These are phyloP conservation scores for Pharus latifolius DNA, from an alignment of 176 grass and related monocot genomes.

Conservation along the genomic window DNA sequence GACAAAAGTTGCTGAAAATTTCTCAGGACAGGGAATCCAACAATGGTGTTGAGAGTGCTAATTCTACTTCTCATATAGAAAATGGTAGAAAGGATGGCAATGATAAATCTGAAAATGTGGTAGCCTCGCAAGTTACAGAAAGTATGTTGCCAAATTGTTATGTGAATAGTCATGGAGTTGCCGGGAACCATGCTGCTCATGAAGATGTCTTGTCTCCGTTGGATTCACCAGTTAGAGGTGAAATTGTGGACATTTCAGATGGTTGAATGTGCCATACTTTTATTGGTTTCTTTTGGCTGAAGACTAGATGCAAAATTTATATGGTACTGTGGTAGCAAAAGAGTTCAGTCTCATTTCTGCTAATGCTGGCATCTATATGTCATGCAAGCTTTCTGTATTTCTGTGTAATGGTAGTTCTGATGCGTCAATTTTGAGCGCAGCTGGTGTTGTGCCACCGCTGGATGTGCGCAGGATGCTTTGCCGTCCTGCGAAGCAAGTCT, in stretches of 20 bases:
- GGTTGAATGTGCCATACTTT: slow-evolving; percentile 3
- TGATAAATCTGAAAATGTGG: neutral
- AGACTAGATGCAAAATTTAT: neutral
- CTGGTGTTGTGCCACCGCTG: neutral
- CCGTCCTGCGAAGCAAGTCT: neutral
- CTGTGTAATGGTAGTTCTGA: too few species aligned
- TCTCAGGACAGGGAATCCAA: slow-evolving; percentile 2
- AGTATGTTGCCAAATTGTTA: neutral
- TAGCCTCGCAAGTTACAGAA: neutral
- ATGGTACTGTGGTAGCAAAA: neutral
- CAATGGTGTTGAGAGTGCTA: neutral
- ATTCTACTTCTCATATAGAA: neutral
- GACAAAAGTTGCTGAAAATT: slow-evolving; percentile 18
- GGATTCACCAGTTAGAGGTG: slow-evolving; percentile 18
- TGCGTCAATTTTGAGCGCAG: too few species aligned
- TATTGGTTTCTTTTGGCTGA: neutral
- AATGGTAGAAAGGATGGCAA: neutral
- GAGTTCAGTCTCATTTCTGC: neutral
- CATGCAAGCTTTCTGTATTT: too few species aligned
- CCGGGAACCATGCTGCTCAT: neutral
- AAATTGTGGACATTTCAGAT: slow-evolving; percentile 43
- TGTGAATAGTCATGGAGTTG: neutral
- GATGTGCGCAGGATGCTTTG: neutral
- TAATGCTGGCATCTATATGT: too few species aligned
- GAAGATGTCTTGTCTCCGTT: neutral